Evolutionary conservation across 2,329 filamentous ascomycete genomes (phyloP).

Genomic region (Sordariomycetes sp.): DNA sequence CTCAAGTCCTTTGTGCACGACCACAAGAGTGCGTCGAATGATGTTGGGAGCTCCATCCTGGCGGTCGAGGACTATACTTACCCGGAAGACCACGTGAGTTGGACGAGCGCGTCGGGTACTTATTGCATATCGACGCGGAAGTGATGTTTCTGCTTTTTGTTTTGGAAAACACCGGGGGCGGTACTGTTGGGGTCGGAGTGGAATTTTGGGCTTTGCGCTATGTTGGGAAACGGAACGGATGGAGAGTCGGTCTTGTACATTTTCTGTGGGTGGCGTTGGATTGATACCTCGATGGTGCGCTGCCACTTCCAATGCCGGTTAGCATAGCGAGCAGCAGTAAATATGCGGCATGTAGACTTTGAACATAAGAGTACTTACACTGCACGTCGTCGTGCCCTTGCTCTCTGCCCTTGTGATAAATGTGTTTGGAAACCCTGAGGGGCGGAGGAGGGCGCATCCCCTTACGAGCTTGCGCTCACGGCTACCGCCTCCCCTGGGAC

Average conservation of each 20-base stretch:
- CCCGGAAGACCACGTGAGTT: slow-evolving; percentile 70
- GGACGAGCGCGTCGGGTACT: slow-evolving; percentile 71
- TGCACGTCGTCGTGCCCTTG: neutral
- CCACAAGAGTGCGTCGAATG: slow-evolving; percentile 62
- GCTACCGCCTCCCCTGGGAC: slow-evolving; percentile 15
- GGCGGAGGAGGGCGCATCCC: neutral
- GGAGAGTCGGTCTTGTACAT: neutral
- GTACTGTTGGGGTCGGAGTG: no score
- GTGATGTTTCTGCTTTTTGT: slow-evolving; percentile 11
- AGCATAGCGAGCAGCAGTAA: neutral
- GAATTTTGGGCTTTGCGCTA: neutral
- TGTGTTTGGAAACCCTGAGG: neutral
- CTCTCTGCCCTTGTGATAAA: neutral
- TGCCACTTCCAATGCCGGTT: neutral
- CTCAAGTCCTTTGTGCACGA: slow-evolving; percentile 83
- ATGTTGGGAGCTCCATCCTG: slow-evolving; percentile 71
- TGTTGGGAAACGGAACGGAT: neutral
- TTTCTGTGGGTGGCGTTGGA: neutral
- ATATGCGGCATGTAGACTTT: slow-evolving; percentile 2
- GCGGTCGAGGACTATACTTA: slow-evolving; percentile 54
- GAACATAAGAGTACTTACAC: neutral
- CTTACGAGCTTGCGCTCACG: neutral
- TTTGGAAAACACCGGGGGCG: no score
- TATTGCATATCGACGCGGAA: slow-evolving; percentile 86
- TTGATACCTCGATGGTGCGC: neutral